Evolutionary conservation across 208 protist genomes (phyloP), one percentile per base, ranked within the genome.

Genomic region (Porcisia hertigi): DNA sequence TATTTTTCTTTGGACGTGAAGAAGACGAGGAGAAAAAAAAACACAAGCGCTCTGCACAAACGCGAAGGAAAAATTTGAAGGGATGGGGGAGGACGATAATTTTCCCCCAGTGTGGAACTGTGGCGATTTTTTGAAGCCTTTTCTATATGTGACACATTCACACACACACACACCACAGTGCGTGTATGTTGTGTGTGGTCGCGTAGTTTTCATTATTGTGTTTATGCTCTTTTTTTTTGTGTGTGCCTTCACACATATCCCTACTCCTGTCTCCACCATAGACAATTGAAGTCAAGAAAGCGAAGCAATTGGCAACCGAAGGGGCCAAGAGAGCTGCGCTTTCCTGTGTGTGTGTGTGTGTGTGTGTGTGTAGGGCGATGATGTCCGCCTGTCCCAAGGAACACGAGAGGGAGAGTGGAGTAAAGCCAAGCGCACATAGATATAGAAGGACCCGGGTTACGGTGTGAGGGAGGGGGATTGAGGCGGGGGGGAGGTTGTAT

Each of bases 231-330:
- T 59, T 62, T 76, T 30, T 8, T 60, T n/a, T 66, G 62, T 47
- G 60, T 66, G 60, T 60, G 55, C 41, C 72, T 43, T 58, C 18
- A 60, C 71, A 30, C 25, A 39, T 65, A 39, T 47, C 2, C 23
- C 2, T 58, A 47, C 36, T 12, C 55, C 34, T 16, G 20, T 55
- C 41, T 25, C 54, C 25, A 60, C 18, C 54, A 64, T 63, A 73
- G 69, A 73, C 20, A 73, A 47, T 63, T 30, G 55, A 71, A 71
- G 45, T 49, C 45, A 3, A 49, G 45, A 49, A 73, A 43, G 16
- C 6, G 8, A 25, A 58, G 63, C 9, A 49, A 69, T 6, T 20
- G 6, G 12, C n/a, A 12, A 39, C 14, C 2, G 20, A 14, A 67
- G 30, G 8, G 6, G 62, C 12, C 8, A 67, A 3, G 25, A 3